A percentile compares a stretch with the other conserved stretches of the same genome.
Evolutionary conservation across 306 rosid genomes (phyloP).

Genomic region (Castanopsis chinensis): DNA sequence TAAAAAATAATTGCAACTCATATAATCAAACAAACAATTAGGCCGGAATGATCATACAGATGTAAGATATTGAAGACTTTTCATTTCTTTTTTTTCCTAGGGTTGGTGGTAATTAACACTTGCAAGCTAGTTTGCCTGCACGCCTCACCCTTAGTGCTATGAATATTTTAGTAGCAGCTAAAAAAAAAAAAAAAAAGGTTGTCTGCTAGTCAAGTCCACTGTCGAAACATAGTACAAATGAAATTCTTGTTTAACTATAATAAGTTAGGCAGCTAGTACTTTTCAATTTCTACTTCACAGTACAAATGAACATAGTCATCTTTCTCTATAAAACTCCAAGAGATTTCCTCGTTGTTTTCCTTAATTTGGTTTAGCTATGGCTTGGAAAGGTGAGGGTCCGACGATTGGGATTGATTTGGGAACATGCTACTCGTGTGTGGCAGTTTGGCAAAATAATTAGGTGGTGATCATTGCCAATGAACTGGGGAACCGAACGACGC

Average conservation of each 20-base stretch:
- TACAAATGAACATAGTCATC: too few species aligned
- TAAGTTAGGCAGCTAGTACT: too few species aligned
- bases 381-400: conserved; percentile 40
- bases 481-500: conserved; percentile 50
- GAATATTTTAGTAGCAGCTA: too few species aligned
- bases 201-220: not conserved
- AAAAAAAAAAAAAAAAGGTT: too few species aligned
- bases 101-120: too few species aligned
- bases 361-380: conserved; percentile 13
- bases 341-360: not conserved
- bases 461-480: conserved; percentile 54
- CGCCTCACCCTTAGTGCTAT: too few species aligned
- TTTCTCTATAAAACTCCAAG: not conserved
- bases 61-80: too few species aligned
- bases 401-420: conserved; percentile 55
- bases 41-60: too few species aligned
- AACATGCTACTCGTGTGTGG: conserved; percentile 46
- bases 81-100: too few species aligned
- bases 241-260: not conserved
- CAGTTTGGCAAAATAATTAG: conserved; percentile 51
- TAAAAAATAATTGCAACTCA: too few species aligned
- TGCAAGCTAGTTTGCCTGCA: too few species aligned
- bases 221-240: not conserved
- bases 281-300: not conserved
- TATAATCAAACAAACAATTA: too few species aligned